Percentiles rank a stretch among this genome's conserved stretches.
phyloP scores from a whole-genome alignment of 140 eudicot species.

The Senecio squalidus region DNA sequence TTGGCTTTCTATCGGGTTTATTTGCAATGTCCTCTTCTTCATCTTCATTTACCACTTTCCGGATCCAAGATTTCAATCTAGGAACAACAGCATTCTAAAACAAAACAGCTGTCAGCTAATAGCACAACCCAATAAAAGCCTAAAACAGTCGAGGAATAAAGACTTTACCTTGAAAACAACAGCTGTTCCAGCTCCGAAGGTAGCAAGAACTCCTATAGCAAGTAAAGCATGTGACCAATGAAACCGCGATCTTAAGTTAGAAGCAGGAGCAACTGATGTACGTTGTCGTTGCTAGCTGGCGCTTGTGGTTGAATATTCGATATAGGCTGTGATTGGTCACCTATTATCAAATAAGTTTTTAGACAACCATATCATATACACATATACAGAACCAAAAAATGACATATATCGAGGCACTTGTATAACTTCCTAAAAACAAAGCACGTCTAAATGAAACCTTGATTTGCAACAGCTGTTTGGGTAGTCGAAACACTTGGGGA shows the following conservation, averaged over 20 bases:
- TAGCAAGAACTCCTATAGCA: constrained; percentile 79
- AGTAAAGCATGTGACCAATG: constrained; percentile 86
- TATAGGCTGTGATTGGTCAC: constrained; percentile 50
- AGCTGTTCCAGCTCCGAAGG: constrained; percentile 92
- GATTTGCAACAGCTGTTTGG: constrained; percentile 48
- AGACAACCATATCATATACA: neutral
- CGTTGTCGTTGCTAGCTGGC: constrained; percentile 64
- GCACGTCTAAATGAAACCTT: constrained; percentile 32
- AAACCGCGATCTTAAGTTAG: constrained; percentile 54
- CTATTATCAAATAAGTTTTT: constrained; percentile 33
- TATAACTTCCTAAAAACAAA: constrained; percentile 3
- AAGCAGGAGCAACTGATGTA: constrained; percentile 37
- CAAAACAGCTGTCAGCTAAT: neutral
- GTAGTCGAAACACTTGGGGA: constrained; percentile 50
- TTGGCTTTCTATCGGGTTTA: constrained; percentile 45
- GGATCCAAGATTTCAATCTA: constrained; percentile 89
- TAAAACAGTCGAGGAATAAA: neutral
- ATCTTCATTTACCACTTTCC: constrained; percentile 66
- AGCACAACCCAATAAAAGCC: neutral
- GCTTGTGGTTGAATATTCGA: constrained; percentile 44
- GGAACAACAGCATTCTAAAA: constrained; percentile 71
- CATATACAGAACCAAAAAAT: neutral
- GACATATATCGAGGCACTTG: neutral
- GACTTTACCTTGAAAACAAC: constrained; percentile 67
- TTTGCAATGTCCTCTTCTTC: constrained; percentile 43